Evolutionary conservation across 345 rosid species (phyloP).

Genomic region (Combretum micranthum): DNA sequence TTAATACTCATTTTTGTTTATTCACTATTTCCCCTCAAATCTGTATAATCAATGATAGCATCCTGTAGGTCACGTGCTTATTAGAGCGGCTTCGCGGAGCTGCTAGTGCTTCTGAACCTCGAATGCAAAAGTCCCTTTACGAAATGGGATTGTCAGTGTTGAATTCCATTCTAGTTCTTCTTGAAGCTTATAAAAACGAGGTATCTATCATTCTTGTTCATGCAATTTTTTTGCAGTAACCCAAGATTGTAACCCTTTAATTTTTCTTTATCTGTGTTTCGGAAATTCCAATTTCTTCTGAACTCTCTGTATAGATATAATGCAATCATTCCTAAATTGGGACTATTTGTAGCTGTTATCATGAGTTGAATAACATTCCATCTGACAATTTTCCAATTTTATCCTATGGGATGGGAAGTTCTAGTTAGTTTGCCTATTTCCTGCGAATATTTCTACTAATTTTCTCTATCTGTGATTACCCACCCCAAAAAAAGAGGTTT

Average conservation of each 20-base stretch:
- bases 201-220: conserved; percentile 26
- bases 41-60: not conserved
- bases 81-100: conserved; percentile 97
- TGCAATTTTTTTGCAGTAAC: not conserved
- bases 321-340: too few species aligned
- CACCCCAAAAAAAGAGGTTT: not conserved
- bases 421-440: not conserved
- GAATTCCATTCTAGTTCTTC: conserved; percentile 66
- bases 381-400: too few species aligned
- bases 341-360: too few species aligned
- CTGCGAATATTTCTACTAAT: not conserved
- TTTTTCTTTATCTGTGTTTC: not conserved
- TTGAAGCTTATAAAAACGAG: conserved; percentile 94
- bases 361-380: too few species aligned
- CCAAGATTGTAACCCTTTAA: not conserved
- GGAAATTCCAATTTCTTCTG: too few species aligned
- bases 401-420: too few species aligned
- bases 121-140: conserved; percentile 82
- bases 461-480: too few species aligned
- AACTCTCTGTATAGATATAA: too few species aligned
- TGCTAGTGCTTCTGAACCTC: conserved; percentile 88
- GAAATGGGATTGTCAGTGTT: conserved; percentile 81
- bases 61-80: conserved; percentile 72
- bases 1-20: too few species aligned
- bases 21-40: too few species aligned